Evolutionary conservation across 352 stramenopile species (phyloP).

Genomic region (Pythium sp.): DNA sequence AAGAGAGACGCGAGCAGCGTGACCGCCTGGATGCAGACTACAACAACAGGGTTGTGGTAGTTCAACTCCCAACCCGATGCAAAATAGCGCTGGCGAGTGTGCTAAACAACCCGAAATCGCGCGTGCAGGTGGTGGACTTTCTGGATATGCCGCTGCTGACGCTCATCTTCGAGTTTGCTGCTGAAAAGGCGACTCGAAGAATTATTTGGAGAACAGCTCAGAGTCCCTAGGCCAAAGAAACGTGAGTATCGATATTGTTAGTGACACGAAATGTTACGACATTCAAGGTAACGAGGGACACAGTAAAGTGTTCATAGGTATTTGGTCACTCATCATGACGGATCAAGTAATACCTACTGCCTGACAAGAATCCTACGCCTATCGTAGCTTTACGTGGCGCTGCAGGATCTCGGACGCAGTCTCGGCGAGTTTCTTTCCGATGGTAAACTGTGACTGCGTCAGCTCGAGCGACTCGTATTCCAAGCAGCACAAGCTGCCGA

Average conservation of each 20-base stretch:
- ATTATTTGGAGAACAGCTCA: neutral
- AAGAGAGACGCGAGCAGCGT: neutral
- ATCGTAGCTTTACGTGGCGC: neutral
- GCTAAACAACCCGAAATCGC: neutral
- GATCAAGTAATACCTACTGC: no score
- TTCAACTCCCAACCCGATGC: neutral
- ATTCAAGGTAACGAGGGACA: no score
- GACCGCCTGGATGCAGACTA: neutral
- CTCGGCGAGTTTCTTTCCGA: conserved; percentile 46
- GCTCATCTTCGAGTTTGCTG: neutral
- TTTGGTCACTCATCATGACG: no score
- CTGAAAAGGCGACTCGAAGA: neutral
- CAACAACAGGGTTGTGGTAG: neutral
- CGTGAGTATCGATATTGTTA: no score
- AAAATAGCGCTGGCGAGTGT: neutral
- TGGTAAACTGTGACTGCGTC: conserved; percentile 53
- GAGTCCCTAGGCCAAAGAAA: neutral
- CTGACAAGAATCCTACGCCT: no score
- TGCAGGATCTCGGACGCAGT: conserved; percentile 41
- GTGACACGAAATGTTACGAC: no score
- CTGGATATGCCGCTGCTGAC: neutral
- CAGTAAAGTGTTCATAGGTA: no score
- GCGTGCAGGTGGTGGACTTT: neutral
- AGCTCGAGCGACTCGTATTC: conserved; percentile 42
- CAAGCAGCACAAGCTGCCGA: conserved; percentile 62